Evolutionary conservation across 2,329 filamentous ascomycete genomes (phyloP), one percentile per base, ranked within the genome.

Genomic region (Colletotrichum navitas): DNA sequence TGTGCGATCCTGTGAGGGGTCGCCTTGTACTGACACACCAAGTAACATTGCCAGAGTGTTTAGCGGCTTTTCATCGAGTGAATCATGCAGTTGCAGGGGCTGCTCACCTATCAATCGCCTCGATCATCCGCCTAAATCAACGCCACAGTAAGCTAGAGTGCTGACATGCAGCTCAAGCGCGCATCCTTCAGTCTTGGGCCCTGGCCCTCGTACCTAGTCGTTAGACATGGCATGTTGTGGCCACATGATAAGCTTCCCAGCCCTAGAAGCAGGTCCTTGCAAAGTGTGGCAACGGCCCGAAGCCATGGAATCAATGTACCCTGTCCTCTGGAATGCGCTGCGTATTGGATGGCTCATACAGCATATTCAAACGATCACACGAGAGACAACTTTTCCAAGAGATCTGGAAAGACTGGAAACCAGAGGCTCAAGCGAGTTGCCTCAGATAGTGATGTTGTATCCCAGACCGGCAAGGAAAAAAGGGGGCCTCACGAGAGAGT

Each of bases 221-320:
- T 56, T 14, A 29, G n/a, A 36, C 29, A 29, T 29, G 29, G 29
- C 56, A 32, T 32, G 16, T 11, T 24, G 16, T 32, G 14, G 24
- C 43, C 58, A 29, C 7, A 11, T 34, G 39, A 60, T 21, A 32
- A 61, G 58, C 41, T 26, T 21, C 41, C 26, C 14, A 49, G 39
- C 58, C 41, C 26, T 61, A 34, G 41, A 61, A 47, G 58, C 41
- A 61, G 58, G 58, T 61, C 58, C 39, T 7, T 10, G 3, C 58
- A 34, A 18, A n/a, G 10, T 26, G 34, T 45, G 29, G 21, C 29
- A 16, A 47, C 26, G 41, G 41, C 12, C 58, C 26, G 43, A 41
- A 34, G 58, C 41, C 41, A 34, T 3, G 24, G 29, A 21, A 14
- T n/a, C 4, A 4, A n/a, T 29, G 16, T 45, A 16, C 16, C 8